A percentile compares a stretch with the other conserved stretches of the same genome.
Conservation (phyloP, 2,329 filamentous ascomycete species). For the Fusarium sp. region DNA sequence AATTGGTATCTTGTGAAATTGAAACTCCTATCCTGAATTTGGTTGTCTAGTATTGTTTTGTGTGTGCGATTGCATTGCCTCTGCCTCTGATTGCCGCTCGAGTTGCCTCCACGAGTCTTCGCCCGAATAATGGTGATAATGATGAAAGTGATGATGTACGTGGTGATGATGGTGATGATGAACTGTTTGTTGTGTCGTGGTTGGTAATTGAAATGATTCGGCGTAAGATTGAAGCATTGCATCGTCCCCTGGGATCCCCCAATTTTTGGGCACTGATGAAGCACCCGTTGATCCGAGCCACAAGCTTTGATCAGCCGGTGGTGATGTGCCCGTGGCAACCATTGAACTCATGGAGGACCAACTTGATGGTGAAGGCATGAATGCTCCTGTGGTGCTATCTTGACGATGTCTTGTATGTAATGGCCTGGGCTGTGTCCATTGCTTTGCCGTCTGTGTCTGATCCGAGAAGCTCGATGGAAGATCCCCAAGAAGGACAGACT, state of each 20-base stretch:
- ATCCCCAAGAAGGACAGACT: neutral
- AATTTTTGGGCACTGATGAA: conserved; percentile 18
- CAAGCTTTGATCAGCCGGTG: conserved; percentile 11
- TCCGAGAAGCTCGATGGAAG: neutral
- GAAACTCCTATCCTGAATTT: conserved; percentile 16
- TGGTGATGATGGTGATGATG: conserved; percentile 34
- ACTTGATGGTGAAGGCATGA: conserved; percentile 21
- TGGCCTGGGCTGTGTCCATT: conserved; percentile 12
- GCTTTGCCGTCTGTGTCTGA: neutral
- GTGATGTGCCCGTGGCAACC: conserved; percentile 15
- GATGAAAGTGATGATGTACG: conserved; percentile 36
- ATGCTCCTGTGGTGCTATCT: neutral
- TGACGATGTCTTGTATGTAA: neutral
- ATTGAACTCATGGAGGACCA: conserved; percentile 32
- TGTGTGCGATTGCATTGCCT: conserved; percentile 25
- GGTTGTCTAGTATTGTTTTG: conserved; percentile 13
- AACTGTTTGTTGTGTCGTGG: conserved; percentile 23
- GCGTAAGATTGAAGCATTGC: conserved; percentile 12
- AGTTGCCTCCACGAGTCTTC: conserved; percentile 28
- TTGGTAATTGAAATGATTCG: conserved; percentile 22
- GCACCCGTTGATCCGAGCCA: conserved; percentile 23
- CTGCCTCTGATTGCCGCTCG: conserved; percentile 32
- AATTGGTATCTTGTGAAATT: neutral
- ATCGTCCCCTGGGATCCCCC: conserved; percentile 18
- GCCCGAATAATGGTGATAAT: conserved; percentile 32